Evolutionary conservation across 768 basidiomycete genomes (phyloP), one percentile per base, ranked within the genome.

Genomic region (Leucocoprinus birnbaumii): DNA sequence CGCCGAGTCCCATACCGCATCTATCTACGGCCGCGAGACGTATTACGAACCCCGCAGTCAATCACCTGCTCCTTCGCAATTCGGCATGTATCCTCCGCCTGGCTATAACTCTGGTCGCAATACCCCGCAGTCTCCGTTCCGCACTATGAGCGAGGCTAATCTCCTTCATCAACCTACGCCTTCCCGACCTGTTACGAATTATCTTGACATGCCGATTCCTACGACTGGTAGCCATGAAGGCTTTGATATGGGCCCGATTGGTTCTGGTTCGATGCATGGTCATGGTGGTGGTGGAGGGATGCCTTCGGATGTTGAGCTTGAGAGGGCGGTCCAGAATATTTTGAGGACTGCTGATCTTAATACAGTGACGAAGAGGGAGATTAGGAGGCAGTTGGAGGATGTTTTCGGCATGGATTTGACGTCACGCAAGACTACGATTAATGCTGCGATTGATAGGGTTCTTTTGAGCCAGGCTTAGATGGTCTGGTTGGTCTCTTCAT

Each of bases 341-440:
- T 73, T 98, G 51, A 80, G 79, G 16, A 71, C 75, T 13, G 92
- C 93, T 1, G 93, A 98, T 71, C 76, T 99, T 48, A 92, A 94
- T 65, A 84, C 84, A 10, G 79, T 97, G 55, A 98, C 96, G 49
- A 98, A 98, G 75, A 85, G 95, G 61, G 90, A 87, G 61, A 87
- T 99, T 48, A 82, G 96, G 37, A 78, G 85, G 53, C 83, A 85
- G 64, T 75, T 99, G 34, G 95, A 98, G 70, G 84, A 84, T 57
- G 80, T 79, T 57, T 97, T 88, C 65, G 87, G 87, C 31, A 83
- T 86, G 73, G 89, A 90, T 66, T 71, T 98, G 55, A 80, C 83
- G 11, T 60, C 82, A 21, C 80, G 86, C 54, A 91, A 94, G 70
- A 73, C 75, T 24, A 75, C 77, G 24, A 91, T 94, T 69, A 94